Evolutionary conservation across 73 alveolate genomes (phyloP), one percentile per base, ranked within the genome.

Genomic region (Paramecium sexaurelia): DNA sequence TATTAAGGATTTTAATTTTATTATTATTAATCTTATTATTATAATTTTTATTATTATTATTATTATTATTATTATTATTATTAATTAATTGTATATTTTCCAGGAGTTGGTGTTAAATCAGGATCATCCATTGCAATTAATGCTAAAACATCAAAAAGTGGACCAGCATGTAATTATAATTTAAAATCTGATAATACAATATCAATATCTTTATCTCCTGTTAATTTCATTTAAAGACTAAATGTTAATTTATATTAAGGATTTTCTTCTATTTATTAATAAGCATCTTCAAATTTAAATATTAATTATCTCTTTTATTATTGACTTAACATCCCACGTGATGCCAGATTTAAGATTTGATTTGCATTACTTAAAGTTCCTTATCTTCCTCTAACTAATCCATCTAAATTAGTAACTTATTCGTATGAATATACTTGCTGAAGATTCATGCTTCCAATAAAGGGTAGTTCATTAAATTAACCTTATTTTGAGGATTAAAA

Each of bases 71-170:
- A 57, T 35, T 85, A 55, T 56, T 85, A 69, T 1, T 57, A n/a
- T 6, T 45, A 57, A 35, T 6, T 15, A n/a, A n/a, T 87, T 37
- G 41, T 51, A 29, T 41, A 24, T 43, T 39, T 68, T 20, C 85
- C 66, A 17, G 91, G 85, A n/a, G 32, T 20, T 37, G 94, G 91
- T 17, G 78, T 26, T 27, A 68, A 39, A 11, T 45, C 56, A 26
- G 91, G 85, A 67, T 75, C 57, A 68, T 88, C 94, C 87, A 88
- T 39, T 13, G 85, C 84, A 9, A 88, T 61, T 3, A 88, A 69
- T 17, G 47, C 89, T 6, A 69, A 56, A 3, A 45, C 87, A 2
- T 75, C 84, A 13, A 88, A 69, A 11, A 88, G 55, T 26, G 86
- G 90, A 15, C 94, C 84, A 27, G 84, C 91, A 29, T 88, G 55